A percentile compares a stretch with the other conserved stretches of the same genome.
phyloP scores from a whole-genome alignment of 805 yeast species.

The Teunomyces panamensis region DNA sequence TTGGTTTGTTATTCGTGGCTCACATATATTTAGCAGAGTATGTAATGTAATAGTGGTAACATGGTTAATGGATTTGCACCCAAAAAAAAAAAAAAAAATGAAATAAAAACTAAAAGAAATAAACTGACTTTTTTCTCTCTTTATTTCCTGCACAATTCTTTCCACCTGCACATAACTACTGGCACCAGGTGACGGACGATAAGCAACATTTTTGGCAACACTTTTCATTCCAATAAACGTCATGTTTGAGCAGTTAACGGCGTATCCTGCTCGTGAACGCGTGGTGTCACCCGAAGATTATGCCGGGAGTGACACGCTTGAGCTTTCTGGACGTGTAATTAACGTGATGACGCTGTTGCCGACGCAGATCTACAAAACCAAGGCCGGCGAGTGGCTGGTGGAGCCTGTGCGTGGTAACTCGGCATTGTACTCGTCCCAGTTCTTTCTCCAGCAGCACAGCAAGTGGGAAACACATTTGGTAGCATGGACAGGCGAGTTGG shows the following conservation, averaged over 20 bases:
- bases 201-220: not conserved
- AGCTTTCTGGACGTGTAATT: slow-evolving; percentile 63
- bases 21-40: slow-evolving; percentile 18
- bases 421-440: slow-evolving; percentile 75
- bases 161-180: not conserved
- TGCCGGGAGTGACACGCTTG: slow-evolving; percentile 23
- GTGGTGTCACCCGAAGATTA: slow-evolving; percentile 30
- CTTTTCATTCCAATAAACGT: not conserved
- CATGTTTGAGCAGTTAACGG: slow-evolving; percentile 15
- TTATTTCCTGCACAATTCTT: not conserved
- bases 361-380: slow-evolving; percentile 49
- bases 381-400: slow-evolving; percentile 49
- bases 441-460: slow-evolving; percentile 58
- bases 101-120: slow-evolving; percentile 1
- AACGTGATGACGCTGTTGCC: slow-evolving; percentile 70
- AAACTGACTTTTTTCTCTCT: not conserved
- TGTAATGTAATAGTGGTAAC: slow-evolving; percentile 16
- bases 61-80: slow-evolving; percentile 24
- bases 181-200: not conserved
- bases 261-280: slow-evolving; percentile 16
- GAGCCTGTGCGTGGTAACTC: slow-evolving; percentile 76
- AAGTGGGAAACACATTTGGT: slow-evolving; percentile 86
- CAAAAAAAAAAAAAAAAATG: slow-evolving; percentile 20
- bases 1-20: slow-evolving; percentile 8
- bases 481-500: slow-evolving; percentile 95